phyloP scores from a whole-genome alignment of 2,329 filamentous ascomycete genomes.

The Talaromyces sp. region DNA sequence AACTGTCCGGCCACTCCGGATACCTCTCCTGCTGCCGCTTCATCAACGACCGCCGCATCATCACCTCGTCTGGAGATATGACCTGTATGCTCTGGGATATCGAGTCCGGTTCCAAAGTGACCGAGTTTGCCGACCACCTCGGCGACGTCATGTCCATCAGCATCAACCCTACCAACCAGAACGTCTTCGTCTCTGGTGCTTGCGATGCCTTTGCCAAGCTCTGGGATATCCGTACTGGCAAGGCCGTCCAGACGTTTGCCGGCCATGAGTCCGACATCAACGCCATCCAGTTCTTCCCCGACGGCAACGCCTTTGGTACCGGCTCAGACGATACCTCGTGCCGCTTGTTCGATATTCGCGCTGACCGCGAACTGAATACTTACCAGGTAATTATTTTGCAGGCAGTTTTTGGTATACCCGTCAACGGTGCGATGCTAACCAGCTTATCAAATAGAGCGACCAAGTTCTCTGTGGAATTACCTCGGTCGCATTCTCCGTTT shows the following conservation, averaged over 20 bases:
- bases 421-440: not conserved
- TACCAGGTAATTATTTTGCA: slow-evolving; percentile 52
- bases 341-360: slow-evolving; percentile 94
- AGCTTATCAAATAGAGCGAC: slow-evolving; percentile 62
- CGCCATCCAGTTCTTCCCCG: slow-evolving; percentile 98
- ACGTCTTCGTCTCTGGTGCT: slow-evolving; percentile 98
- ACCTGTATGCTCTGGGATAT: slow-evolving; percentile 99
- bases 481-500: slow-evolving; percentile 95
- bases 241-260: slow-evolving; percentile 97
- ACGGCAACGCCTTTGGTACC: slow-evolving; percentile 96
- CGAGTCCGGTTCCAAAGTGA: slow-evolving; percentile 93
- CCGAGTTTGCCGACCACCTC: slow-evolving; percentile 95
- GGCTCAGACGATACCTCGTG: slow-evolving; percentile 97
- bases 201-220: slow-evolving; percentile 98
- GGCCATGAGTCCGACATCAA: slow-evolving; percentile 99
- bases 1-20: slow-evolving; percentile 93
- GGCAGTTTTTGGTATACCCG: not conserved
- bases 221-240: slow-evolving; percentile 97
- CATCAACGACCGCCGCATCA: slow-evolving; percentile 95
- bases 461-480: slow-evolving; percentile 97
- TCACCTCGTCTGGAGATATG: slow-evolving; percentile 98
- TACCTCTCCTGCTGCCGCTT: slow-evolving; percentile 98
- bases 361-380: slow-evolving; percentile 72
- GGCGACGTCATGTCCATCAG: slow-evolving; percentile 99
- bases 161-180: slow-evolving; percentile 98